These are phyloP conservation scores for Candida tibetensis DNA, from an alignment of 805 yeast genomes.

Conservation along the genomic window DNA sequence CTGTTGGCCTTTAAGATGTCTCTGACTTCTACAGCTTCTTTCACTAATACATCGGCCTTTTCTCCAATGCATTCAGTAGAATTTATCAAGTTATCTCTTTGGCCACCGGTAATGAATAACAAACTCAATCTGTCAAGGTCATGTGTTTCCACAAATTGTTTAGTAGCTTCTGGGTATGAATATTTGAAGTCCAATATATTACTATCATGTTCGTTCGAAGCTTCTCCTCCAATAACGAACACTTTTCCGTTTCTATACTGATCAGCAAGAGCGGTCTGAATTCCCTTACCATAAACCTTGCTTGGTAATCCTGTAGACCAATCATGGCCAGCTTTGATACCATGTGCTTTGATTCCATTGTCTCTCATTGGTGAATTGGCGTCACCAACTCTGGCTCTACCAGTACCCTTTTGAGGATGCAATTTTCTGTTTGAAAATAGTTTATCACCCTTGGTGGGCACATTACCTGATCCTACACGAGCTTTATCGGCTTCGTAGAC, in stretches of 20 bases:
- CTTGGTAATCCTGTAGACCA: conserved; percentile 73
- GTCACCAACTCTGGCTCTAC: conserved; percentile 95
- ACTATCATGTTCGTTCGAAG: conserved; percentile 11
- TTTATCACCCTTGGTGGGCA: conserved; percentile 82
- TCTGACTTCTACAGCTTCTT: conserved; percentile 79
- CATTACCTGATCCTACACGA: conserved; percentile 86
- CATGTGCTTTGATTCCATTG: conserved; percentile 87
- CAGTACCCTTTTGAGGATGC: conserved; percentile 88
- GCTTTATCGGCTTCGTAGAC: conserved; percentile 85
- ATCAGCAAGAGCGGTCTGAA: conserved; percentile 77
- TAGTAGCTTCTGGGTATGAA: conserved; percentile 44
- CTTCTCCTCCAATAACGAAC: conserved; percentile 58
- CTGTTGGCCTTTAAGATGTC: conserved; percentile 79
- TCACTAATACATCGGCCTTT: conserved; percentile 62
- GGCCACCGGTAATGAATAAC: conserved; percentile 64
- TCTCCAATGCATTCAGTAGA: conserved; percentile 53
- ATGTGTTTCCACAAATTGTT: conserved; percentile 49
- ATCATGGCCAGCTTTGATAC: conserved; percentile 87
- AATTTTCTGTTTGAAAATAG: conserved; percentile 82
- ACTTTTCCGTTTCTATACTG: conserved; percentile 75
- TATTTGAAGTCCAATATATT: conserved; percentile 38
- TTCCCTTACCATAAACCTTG: conserved; percentile 71
- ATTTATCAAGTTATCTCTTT: conserved; percentile 56
- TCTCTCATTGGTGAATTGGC: conserved; percentile 89
- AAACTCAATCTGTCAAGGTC: conserved; percentile 51